phyloP scores from a whole-genome alignment of 2,329 filamentous ascomycete genomes.

The Phaeosphaeria sp. region DNA sequence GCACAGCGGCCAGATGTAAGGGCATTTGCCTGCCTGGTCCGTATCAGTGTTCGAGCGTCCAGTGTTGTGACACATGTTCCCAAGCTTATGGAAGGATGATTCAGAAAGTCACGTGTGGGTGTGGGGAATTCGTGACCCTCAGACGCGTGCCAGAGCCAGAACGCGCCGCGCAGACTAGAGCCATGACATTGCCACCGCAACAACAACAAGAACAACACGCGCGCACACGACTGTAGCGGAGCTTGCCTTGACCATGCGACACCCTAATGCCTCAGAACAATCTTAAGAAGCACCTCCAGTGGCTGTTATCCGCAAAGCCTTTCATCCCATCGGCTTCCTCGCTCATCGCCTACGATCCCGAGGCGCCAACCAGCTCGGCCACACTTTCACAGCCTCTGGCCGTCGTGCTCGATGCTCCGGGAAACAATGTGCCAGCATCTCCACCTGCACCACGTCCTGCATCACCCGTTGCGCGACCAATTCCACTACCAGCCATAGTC shows the following conservation, averaged over 20 bases:
- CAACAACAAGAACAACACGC: conserved; percentile 16
- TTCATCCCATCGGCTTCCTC: conserved; percentile 49
- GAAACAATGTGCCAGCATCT: conserved; percentile 30
- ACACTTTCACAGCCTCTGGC: conserved; percentile 21
- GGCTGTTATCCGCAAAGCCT: conserved; percentile 55
- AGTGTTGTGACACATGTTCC: no score
- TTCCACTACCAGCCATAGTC: conserved; percentile 24
- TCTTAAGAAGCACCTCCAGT: conserved; percentile 55
- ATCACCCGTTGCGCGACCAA: conserved; percentile 20
- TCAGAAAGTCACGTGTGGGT: conserved; percentile 34
- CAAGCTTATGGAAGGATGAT: no score
- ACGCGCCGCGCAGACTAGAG: not conserved
- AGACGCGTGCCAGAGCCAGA: conserved; percentile 2
- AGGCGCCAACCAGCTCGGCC: conserved; percentile 30
- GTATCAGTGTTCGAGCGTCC: no score
- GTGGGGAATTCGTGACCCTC: conserved; percentile 27
- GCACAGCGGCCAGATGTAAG: no score
- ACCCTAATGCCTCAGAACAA: conserved; percentile 57
- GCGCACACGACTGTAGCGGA: conserved; percentile 31
- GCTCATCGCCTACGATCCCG: conserved; percentile 37
- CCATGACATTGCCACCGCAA: conserved; percentile 18
- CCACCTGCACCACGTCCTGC: conserved; percentile 17
- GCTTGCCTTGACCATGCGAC: conserved; percentile 31
- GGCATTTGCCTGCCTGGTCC: no score
- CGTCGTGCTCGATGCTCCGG: conserved; percentile 10